Evolutionary conservation across 2,329 filamentous ascomycete genomes (phyloP), one percentile per base, ranked within the genome.

Genomic region (Fusarium sp.): DNA sequence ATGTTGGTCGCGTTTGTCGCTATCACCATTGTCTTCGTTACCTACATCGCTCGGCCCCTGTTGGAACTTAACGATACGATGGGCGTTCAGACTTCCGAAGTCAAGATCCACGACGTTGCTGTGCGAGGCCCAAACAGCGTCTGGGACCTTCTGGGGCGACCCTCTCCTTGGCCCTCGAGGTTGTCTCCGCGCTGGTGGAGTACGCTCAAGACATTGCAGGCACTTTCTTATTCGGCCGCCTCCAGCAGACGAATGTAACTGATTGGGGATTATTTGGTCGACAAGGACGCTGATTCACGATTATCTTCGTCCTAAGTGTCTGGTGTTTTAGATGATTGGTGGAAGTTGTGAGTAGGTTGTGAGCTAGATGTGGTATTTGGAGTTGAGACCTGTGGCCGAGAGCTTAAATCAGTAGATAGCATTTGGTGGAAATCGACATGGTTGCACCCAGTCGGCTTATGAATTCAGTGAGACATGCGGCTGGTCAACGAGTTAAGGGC

Each of bases 391-490:
- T 44, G n/a, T 25, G 16, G 7, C 7, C 16, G 16, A 25, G 41
- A 12, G 16, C 41, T 25, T 25, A 5, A 4, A 19, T 6, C 16
- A 19, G 23, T 0, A 44, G 7, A 12, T 1, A 4, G n/a, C 4
- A 44, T 23, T 11, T 11, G 3, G n/a, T 12, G 15, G 10, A 23
- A 25, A 25, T 25, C 7, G n/a, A 44, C 1, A 44, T 18, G 10
- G 4, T 4, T 42, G 7, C 7, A 10, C 7, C 4, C 0, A 25
- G 4, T 44, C 3, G 10, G n/a, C 10, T 25, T 44, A 7, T 25
- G 7, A 18, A 25, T 3, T 11, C n/a, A 44, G 10, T 25, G 44
- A 15, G 9, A 15, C 0, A 29, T 16, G 2, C 3, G 14, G 5
- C 10, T 7, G 16, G 12, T 31, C 15, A 19, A 14, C 1, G 4